Base-by-base conservation (phyloP, 768 basidiomycete species). In the Rhodosporidiobolus sp. region DNA sequence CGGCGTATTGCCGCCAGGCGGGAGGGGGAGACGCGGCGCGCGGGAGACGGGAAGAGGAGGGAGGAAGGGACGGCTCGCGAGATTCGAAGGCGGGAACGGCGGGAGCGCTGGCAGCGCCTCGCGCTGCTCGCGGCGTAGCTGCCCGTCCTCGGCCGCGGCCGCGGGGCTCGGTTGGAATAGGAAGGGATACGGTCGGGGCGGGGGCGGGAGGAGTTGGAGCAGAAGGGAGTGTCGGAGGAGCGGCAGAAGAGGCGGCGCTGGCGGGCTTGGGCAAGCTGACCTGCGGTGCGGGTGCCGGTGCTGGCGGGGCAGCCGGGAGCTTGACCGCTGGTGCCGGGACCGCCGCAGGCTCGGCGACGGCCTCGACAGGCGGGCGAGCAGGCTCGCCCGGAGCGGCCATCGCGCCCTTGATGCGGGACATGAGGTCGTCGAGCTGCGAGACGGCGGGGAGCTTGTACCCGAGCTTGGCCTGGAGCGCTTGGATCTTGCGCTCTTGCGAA, bases 401-500 rank as follows among this genome's bases (percentile, higher is more conserved):
- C 11, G 78, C 81, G 16, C 78, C 79, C 69, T 81, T 78, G 67
- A 82, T 80, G 30, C 79, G 69, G 26, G 80, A 79, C 68, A 82
- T 73, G 69, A 80, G 78, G 58, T 76, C 75, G 62, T 81, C 80
- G 65, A 82, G 77, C 49, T 81, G 61, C 30, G 67, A 65, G 10
- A 75, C 63, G 57, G 71, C 67, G 1, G 74, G 74, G 4, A 66
- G 64, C 46, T 72, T 75, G 67, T 70, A 68, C 3, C 62, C 66
- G 26, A 48, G 19, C 45, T 67, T 67, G 10, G 56, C 38, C 26
- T 55, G n/a, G 30, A 14, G 54, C 14, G 32, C 19, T 11, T 1
- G 19, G 26, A 12, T 3, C 32, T 35, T 60, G 14, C 69, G 50
- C 9, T 69, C 46, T 28, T 53, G 43, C 46, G 61, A 57, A 28